phyloP scores from a whole-genome alignment of 257 asterid genomes.

The Salvia miltiorrhiza region DNA sequence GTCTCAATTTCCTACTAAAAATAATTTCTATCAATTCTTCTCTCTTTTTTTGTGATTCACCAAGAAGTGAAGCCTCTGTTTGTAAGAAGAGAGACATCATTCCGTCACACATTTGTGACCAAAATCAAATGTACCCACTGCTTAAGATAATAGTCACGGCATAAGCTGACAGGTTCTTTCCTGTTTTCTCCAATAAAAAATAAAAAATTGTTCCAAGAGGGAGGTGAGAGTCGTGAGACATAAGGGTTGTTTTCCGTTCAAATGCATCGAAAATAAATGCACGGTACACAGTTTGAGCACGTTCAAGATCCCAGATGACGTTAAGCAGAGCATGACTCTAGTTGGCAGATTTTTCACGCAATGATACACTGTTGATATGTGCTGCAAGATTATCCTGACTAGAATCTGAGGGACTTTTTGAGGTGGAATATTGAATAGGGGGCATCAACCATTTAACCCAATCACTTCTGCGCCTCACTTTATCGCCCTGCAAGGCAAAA shows the following conservation, averaged over 20 bases:
- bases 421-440: conserved; percentile 15
- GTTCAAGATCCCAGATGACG: conserved; percentile 24
- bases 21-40: neutral
- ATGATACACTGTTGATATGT: conserved; percentile 31
- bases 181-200: neutral
- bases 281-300: neutral
- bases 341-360: conserved; percentile 33
- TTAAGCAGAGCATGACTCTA: conserved; percentile 18
- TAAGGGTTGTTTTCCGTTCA: neutral
- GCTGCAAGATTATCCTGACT: conserved; percentile 31
- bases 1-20: neutral
- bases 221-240: neutral
- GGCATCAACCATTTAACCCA: conserved; percentile 65
- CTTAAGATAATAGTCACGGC: neutral
- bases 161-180: neutral
- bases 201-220: neutral
- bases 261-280: neutral
- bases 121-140: neutral
- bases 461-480: conserved; percentile 52
- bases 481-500: conserved; percentile 49
- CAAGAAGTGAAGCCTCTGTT: neutral
- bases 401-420: conserved; percentile 36
- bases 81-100: neutral
- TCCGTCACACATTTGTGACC: neutral
- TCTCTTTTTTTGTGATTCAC: neutral